A percentile compares a stretch with the other conserved stretches of the same genome.
Conservation (phyloP, 164 flowering plant genomes). For the Litsea cubeba region DNA sequence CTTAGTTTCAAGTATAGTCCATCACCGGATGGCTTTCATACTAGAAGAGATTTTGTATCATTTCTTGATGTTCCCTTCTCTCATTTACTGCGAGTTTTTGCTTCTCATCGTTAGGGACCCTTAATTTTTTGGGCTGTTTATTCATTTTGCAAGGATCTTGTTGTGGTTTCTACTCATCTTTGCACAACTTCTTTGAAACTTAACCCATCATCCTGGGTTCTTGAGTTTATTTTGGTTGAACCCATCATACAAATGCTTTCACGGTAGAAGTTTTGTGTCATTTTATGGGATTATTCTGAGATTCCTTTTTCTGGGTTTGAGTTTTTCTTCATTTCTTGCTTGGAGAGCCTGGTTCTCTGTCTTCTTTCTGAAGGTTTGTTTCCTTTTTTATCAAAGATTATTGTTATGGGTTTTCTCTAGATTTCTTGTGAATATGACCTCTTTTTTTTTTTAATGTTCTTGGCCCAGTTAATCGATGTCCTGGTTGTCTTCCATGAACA, state of each 20-base stretch:
- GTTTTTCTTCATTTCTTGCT: background rate
- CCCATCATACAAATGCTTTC: background rate
- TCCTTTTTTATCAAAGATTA: background rate
- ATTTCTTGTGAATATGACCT: background rate
- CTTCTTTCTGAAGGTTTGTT: background rate
- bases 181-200: background rate
- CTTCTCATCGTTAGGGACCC: too few species aligned
- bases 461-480: background rate
- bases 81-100: too few species aligned
- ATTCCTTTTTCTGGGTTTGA: background rate
- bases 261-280: background rate
- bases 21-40: too few species aligned
- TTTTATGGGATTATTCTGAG: background rate
- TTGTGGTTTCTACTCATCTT: background rate
- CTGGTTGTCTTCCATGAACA: background rate
- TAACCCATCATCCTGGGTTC: background rate
- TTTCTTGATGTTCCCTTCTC: background rate
- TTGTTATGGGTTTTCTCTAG: slow-evolving; percentile 1
- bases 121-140: too few species aligned
- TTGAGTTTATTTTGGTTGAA: too few species aligned
- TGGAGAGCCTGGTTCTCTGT: background rate
- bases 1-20: too few species aligned
- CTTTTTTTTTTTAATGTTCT: background rate
- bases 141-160: background rate
- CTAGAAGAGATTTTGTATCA: background rate